Base-by-base conservation (phyloP, 495 filamentous ascomycete species). In the Aspergillus steynii region DNA sequence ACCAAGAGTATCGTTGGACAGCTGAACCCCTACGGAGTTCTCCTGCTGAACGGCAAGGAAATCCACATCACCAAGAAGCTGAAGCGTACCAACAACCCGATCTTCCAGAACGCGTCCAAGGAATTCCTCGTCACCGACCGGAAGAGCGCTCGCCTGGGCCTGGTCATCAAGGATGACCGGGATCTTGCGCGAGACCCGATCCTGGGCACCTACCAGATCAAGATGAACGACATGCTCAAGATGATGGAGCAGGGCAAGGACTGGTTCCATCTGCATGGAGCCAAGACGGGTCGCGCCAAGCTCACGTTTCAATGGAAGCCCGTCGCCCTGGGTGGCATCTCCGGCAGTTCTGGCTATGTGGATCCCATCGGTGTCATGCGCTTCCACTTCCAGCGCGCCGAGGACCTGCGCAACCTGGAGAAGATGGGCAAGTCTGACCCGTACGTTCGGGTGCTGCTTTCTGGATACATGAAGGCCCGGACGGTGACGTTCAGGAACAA, bases 401-500 rank as follows among this genome's bases (percentile, higher is more conserved):
- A 82, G 51, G 82, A 92, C 56, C 83, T 99, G 26, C 91, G 92
- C 50, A 99, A 99, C 71, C 77, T 97, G 55, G 95, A 99, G 70
- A 89, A 91, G 48, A 85, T 99, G 77, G 96, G 95, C 74, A 97
- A 97, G 76, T 97, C 94, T 10, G 95, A 99, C 72, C 91, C 95
- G 0, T 99, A 98, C 68, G 91, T 85, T 28, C 88, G 93, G 20
- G 89, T 97, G 8, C 77, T 97, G 50, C 83, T 97, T 31, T 96
- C 92, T 32, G 94, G 95, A 31, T 83, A 97, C 53, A 88, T 94
- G 67, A 96, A 91, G 68, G 93, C 82, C 25, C 85, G 92, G 55
- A 97, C 96, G 1, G 95, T 99, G 51, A 97, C 95, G 1, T 96
- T 94, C 77, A 87, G 92, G 67, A 99, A 94, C 71, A 96, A 97